Conservation (phyloP, 1,284 basidiomycete genomes). For the Moesziomyces aphidis region DNA sequence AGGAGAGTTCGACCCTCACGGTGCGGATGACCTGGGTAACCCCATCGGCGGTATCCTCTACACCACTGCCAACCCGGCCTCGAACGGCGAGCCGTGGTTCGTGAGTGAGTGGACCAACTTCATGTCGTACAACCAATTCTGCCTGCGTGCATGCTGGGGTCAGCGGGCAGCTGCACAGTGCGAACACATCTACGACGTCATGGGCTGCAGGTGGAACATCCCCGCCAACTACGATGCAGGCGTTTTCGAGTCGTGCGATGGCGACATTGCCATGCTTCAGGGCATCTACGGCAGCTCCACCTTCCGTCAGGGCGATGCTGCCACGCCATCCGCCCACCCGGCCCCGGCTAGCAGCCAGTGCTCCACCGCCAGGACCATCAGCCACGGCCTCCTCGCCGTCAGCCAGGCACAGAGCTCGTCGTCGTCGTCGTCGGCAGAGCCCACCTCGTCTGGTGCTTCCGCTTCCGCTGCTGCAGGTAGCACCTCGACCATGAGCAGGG, state of each 20-base stretch:
- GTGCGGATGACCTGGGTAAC: constrained; percentile 59
- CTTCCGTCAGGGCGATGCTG: constrained; percentile 56
- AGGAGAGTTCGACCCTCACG: constrained; percentile 64
- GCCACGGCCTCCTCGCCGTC: constrained; percentile 31
- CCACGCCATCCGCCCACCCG: constrained; percentile 40
- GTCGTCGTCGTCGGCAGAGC: background rate
- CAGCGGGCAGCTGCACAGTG: constrained; percentile 53
- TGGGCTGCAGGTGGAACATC: constrained; percentile 64
- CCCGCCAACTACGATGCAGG: constrained; percentile 52
- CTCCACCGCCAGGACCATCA: constrained; percentile 18
- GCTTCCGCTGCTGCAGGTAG: background rate
- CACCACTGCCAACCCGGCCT: constrained; percentile 56
- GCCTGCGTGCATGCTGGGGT: constrained; percentile 61
- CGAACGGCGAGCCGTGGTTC: constrained; percentile 39
- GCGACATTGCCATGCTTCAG: constrained; percentile 49
- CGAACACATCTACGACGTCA: constrained; percentile 63
- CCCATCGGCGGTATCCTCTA: constrained; percentile 63
- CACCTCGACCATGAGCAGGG: constrained; percentile 19
- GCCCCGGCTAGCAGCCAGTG: constrained; percentile 42
- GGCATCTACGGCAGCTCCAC: constrained; percentile 60
- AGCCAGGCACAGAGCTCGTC: constrained; percentile 12
- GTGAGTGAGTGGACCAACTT: constrained; percentile 62
- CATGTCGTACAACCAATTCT: constrained; percentile 61
- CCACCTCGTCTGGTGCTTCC: background rate
- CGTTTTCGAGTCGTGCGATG: constrained; percentile 62